Percentiles rank a stretch among this genome's conserved stretches.
Evolutionary conservation across 169 alveolate genomes (phyloP).

Genomic region (Plasmodium vinckei): DNA sequence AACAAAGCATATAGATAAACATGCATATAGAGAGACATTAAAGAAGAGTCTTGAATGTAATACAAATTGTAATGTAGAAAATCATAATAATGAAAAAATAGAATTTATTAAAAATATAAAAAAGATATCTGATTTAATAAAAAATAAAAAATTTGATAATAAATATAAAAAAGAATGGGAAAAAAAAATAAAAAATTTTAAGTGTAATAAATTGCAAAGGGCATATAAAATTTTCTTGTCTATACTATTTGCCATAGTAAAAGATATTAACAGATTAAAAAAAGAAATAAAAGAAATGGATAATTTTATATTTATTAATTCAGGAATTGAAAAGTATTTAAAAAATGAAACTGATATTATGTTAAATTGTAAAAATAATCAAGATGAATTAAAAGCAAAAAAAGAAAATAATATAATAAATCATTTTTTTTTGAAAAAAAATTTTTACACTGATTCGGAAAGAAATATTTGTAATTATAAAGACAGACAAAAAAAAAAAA

Average conservation of each 20-base stretch:
- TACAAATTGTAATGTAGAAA: slow-evolving; percentile 16
- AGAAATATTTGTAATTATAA: not conserved
- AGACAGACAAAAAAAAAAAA: slow-evolving; percentile 16
- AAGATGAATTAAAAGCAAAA: not conserved
- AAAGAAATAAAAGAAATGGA: slow-evolving; percentile 44
- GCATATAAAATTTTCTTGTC: slow-evolving; percentile 54
- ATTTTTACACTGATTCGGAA: slow-evolving; percentile 3
- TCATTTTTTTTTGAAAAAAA: slow-evolving; percentile 29
- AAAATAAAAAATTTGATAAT: slow-evolving; percentile 53
- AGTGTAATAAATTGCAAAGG: slow-evolving; percentile 46
- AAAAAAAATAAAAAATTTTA: slow-evolving; percentile 9
- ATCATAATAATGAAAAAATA: slow-evolving; percentile 44
- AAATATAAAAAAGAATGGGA: slow-evolving; percentile 28
- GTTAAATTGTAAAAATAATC: not conserved
- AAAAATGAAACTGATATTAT: slow-evolving; percentile 51
- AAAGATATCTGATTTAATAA: slow-evolving; percentile 48
- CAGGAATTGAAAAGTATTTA: slow-evolving; percentile 66
- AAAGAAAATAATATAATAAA: slow-evolving; percentile 24
- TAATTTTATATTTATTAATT: slow-evolving; percentile 68
- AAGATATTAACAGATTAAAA: slow-evolving; percentile 48
- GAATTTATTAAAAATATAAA: slow-evolving; percentile 42
- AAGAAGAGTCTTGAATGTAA: slow-evolving; percentile 23
- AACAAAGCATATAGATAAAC: slow-evolving; percentile 8
- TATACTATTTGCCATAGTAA: slow-evolving; percentile 43
- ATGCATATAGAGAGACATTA: slow-evolving; percentile 17